These are phyloP conservation scores for Penicillium roqueforti DNA, from an alignment of 495 filamentous ascomycete genomes.

Conservation along the genomic window DNA sequence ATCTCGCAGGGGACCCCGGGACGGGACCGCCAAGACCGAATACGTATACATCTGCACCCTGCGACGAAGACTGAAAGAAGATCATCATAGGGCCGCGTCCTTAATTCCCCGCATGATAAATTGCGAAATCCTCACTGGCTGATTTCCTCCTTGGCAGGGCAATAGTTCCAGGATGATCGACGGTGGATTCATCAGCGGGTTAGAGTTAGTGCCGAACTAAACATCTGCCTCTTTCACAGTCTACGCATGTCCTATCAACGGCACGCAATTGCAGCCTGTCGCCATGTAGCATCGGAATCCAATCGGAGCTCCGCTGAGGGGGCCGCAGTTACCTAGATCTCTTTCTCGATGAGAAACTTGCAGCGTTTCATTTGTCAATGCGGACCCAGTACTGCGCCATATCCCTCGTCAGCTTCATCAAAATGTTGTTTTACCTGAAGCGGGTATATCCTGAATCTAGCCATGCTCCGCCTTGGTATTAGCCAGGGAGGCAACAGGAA, in stretches of 20 bases:
- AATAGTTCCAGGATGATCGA: background rate
- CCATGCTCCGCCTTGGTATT: background rate
- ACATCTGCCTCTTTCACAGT: background rate
- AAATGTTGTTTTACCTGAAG: background rate
- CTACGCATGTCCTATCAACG: background rate
- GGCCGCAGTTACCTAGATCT: background rate
- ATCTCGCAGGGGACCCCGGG: background rate
- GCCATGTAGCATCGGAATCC: background rate
- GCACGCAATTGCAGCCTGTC: background rate
- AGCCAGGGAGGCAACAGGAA: background rate
- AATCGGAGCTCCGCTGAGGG: slow-evolving; percentile 11
- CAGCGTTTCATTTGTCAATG: slow-evolving; percentile 6
- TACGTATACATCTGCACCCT: background rate
- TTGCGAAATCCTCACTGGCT: background rate
- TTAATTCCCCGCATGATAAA: slow-evolving; percentile 10
- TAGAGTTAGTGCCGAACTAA: background rate
- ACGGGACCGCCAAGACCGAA: background rate
- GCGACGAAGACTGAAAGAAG: background rate
- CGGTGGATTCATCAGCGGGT: background rate
- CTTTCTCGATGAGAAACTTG: slow-evolving; percentile 4
- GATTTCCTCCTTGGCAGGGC: background rate
- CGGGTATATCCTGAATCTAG: background rate
- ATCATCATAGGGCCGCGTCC: background rate
- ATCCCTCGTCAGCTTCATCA: slow-evolving; percentile 5
- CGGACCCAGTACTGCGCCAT: background rate